Evolutionary conservation across 306 rosid genomes (phyloP).

Genomic region (Pachyrhizus erosus): DNA sequence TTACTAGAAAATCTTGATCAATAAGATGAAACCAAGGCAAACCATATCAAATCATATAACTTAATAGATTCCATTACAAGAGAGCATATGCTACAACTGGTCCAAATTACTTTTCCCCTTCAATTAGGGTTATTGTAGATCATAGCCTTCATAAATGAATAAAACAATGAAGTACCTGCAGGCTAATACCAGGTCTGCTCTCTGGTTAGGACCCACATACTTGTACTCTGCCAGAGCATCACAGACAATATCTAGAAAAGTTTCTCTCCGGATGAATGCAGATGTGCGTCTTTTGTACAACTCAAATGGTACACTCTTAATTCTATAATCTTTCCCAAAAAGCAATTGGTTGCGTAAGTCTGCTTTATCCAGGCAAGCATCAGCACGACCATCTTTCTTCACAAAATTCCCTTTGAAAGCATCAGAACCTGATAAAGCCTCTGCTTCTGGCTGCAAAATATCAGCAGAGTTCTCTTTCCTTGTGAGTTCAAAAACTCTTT

Average conservation of each 20-base stretch:
- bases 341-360: too few relatives aligned
- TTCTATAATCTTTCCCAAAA: too few relatives aligned
- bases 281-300: constrained; percentile 83
- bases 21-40: constrained; percentile 17
- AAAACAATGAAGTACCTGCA: constrained; percentile 70
- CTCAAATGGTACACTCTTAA: constrained; percentile 76
- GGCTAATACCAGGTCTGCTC: constrained; percentile 80
- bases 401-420: constrained; percentile 40
- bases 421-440: constrained; percentile 41
- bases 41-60: constrained; percentile 1
- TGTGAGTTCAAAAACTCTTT: constrained; percentile 75
- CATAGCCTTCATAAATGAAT: constrained; percentile 18
- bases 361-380: too few relatives aligned
- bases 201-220: constrained; percentile 92
- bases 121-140: constrained; percentile 24
- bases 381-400: constrained; percentile 47
- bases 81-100: background rate
- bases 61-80: background rate
- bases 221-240: constrained; percentile 85
- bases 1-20: constrained; percentile 11
- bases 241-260: constrained; percentile 78
- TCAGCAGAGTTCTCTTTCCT: constrained; percentile 52
- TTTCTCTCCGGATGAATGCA: constrained; percentile 66
- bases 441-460: constrained; percentile 54
- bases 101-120: background rate